These are phyloP conservation scores for Albophoma yamanashiensis DNA, from an alignment of 2,329 filamentous ascomycete species.

Conservation along the genomic window DNA sequence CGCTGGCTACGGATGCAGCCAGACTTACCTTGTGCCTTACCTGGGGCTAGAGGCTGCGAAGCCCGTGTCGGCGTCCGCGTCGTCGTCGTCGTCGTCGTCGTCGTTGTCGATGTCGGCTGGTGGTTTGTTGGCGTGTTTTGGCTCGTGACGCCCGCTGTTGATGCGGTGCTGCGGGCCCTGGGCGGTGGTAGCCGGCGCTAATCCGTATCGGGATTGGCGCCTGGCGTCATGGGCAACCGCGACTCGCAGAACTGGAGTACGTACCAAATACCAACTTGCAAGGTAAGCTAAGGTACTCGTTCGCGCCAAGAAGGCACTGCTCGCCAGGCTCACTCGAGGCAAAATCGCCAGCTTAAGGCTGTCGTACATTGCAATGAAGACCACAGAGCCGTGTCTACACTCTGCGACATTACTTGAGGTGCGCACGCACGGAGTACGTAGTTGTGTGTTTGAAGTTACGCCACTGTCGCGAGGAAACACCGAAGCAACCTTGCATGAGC, in stretches of 20 bases:
- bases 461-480: not conserved
- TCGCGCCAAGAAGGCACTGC: too few species aligned
- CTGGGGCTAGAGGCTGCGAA: constrained; percentile 4
- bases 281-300: too few species aligned
- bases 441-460: not conserved
- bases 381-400: not conserved
- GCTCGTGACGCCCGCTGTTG: constrained; percentile 13
- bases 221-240: constrained; percentile 5
- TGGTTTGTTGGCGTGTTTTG: constrained; percentile 13
- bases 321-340: not conserved
- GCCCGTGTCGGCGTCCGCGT: not conserved
- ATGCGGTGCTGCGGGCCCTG: constrained; percentile 3
- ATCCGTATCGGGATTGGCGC: constrained; percentile 9
- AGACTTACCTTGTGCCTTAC: constrained; percentile 4
- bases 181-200: constrained; percentile 10
- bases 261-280: too few species aligned
- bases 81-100: not conserved
- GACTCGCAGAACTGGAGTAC: not conserved
- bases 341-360: not conserved
- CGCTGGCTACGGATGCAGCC: not conserved
- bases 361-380: not conserved
- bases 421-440: not conserved
- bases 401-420: too few species aligned
- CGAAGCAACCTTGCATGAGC: not conserved
- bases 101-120: not conserved